Conservation (phyloP, 306 rosid genomes). For the Ochetophila trinervis region DNA sequence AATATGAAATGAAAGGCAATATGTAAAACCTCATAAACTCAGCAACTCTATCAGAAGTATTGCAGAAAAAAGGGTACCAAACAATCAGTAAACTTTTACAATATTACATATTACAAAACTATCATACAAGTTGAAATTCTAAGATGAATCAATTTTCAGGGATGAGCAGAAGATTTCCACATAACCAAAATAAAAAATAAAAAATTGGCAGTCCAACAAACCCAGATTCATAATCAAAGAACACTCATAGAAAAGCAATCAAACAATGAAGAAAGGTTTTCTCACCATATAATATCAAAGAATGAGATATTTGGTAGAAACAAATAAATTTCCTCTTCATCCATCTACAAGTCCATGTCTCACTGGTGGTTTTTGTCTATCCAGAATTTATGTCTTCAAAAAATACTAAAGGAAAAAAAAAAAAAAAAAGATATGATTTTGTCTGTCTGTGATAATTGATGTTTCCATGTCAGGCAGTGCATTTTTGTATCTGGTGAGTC, state of each 20-base stretch:
- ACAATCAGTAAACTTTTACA: background rate
- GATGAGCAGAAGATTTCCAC: background rate
- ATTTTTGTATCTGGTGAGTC: constrained; percentile 10
- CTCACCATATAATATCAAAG: constrained; percentile 20
- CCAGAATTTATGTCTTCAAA: background rate
- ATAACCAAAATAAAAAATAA: background rate
- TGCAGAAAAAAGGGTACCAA: background rate
- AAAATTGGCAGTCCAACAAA: constrained; percentile 3
- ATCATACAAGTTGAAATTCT: background rate
- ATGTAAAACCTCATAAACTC: background rate
- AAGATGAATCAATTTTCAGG: background rate
- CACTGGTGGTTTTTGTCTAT: background rate
- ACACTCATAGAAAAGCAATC: background rate
- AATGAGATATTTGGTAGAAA: constrained; percentile 11
- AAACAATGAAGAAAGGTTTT: background rate
- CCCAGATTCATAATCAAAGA: constrained; percentile 23
- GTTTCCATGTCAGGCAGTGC: constrained; percentile 8
- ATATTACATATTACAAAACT: background rate
- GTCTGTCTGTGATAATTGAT: constrained; percentile 6
- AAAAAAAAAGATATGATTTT: background rate
- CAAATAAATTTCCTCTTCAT: constrained; percentile 5
- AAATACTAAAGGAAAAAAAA: background rate
- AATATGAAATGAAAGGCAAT: background rate
- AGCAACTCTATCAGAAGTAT: background rate
- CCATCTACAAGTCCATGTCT: background rate